phyloP scores from a whole-genome alignment of 257 asterid genomes.

The Gentiana dahurica region DNA sequence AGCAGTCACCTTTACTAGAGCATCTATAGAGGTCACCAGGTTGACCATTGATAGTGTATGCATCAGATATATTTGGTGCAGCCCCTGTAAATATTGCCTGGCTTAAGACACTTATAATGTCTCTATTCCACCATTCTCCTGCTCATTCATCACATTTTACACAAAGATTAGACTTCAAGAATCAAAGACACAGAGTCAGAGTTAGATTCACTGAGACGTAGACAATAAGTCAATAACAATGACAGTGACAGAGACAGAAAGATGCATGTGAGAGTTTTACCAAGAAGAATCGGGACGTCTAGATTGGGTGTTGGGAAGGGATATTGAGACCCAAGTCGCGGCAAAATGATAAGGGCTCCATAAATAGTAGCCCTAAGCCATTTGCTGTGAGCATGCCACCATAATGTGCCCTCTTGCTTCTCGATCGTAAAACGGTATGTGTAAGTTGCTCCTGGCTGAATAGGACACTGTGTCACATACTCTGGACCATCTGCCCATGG shows the following conservation, averaged over 20 bases:
- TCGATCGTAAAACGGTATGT: slow-evolving; percentile 18
- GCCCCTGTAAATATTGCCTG: slow-evolving; percentile 25
- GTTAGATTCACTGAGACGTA: background rate
- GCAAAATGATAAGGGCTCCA: slow-evolving; percentile 54
- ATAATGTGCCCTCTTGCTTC: slow-evolving; percentile 24
- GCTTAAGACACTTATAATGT: slow-evolving; percentile 17
- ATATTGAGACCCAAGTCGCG: slow-evolving; percentile 29
- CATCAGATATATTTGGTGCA: slow-evolving; percentile 36
- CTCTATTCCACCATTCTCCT: slow-evolving; percentile 38
- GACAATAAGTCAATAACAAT: background rate
- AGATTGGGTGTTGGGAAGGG: slow-evolving; percentile 45
- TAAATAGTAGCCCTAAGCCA: slow-evolving; percentile 31
- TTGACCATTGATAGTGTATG: slow-evolving; percentile 33
- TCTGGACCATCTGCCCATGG: slow-evolving; percentile 30
- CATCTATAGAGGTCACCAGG: slow-evolving; percentile 32
- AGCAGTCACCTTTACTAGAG: slow-evolving; percentile 19
- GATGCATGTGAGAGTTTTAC: slow-evolving; percentile 14
- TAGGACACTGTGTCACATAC: slow-evolving; percentile 25
- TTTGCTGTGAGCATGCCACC: slow-evolving; percentile 31
- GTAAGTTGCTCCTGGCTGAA: slow-evolving; percentile 21
- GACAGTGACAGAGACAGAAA: too few relatives aligned
- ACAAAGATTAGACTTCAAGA: background rate
- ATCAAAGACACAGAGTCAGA: background rate
- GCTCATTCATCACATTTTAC: background rate
- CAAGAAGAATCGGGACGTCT: slow-evolving; percentile 57